Evolutionary conservation across 1,139 yeast genomes (phyloP).

Genomic region (Pichia sp.): DNA sequence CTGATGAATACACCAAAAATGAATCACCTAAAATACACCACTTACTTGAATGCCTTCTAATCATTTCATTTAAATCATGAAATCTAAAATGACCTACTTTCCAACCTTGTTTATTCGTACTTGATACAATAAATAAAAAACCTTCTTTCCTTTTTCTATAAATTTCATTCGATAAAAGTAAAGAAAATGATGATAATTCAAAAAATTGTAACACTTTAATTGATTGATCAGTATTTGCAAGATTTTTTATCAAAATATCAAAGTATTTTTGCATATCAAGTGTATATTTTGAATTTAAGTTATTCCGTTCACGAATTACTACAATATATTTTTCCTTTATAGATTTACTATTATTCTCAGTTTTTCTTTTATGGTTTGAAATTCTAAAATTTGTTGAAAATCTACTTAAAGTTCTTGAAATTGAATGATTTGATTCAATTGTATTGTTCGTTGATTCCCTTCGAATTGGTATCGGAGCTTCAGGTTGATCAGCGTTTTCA

Average conservation of each 20-base stretch:
- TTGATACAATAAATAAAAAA: conserved; percentile 66
- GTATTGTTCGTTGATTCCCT: background rate
- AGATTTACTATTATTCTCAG: background rate
- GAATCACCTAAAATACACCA: conserved; percentile 88
- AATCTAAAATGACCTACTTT: conserved; percentile 83
- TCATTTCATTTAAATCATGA: conserved; percentile 76
- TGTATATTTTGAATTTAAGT: conserved; percentile 17
- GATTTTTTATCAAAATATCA: conserved; percentile 48
- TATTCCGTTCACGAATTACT: conserved; percentile 2
- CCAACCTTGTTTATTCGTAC: conserved; percentile 92
- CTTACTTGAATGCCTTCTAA: conserved; percentile 80
- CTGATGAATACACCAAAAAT: conserved; percentile 78
- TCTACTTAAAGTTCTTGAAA: background rate
- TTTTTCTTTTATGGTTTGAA: background rate
- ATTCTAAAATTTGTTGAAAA: background rate
- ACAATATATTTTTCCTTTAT: background rate
- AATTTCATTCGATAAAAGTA: conserved; percentile 74
- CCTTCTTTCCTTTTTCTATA: conserved; percentile 90
- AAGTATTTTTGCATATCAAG: conserved; percentile 53
- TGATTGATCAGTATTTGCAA: conserved; percentile 72
- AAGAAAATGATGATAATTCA: conserved; percentile 83
- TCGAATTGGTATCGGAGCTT: background rate
- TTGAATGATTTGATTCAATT: background rate
- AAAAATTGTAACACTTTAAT: conserved; percentile 78
- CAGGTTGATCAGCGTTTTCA: background rate